Conservation (phyloP, 1,284 basidiomycete genomes). For the Ceratobasidium sp. region DNA sequence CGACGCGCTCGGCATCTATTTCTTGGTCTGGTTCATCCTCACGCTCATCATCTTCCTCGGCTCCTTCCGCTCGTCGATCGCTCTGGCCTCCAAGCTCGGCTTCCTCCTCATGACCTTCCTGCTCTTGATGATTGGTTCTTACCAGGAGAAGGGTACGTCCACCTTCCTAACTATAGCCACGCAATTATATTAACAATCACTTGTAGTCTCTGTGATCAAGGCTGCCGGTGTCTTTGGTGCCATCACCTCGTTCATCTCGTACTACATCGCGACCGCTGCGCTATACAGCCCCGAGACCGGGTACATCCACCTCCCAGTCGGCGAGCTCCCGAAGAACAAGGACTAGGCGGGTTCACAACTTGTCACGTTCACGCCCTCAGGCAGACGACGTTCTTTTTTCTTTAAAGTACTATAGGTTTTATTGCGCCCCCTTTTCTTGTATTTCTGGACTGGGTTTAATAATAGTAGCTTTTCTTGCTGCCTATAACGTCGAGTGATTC, state of each 20-base stretch:
- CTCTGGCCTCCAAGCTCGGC: slow-evolving; percentile 59
- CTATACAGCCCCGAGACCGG: slow-evolving; percentile 64
- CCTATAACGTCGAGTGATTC: neutral
- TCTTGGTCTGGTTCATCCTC: slow-evolving; percentile 52
- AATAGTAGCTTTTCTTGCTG: slow-evolving; percentile 17
- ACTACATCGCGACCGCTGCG: slow-evolving; percentile 74
- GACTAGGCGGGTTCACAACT: neutral
- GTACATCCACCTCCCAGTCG: slow-evolving; percentile 43
- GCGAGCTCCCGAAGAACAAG: slow-evolving; percentile 37
- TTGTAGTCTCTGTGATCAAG: slow-evolving; percentile 57
- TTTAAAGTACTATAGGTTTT: slow-evolving; percentile 26
- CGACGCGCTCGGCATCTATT: slow-evolving; percentile 49
- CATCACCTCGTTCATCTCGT: slow-evolving; percentile 76
- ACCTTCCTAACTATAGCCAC: neutral
- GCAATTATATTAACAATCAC: neutral
- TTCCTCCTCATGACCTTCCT: slow-evolving; percentile 60
- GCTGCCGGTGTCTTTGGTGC: slow-evolving; percentile 84
- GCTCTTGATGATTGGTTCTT: slow-evolving; percentile 51
- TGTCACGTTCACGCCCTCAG: neutral
- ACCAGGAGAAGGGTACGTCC: slow-evolving; percentile 36
- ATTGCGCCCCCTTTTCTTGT: neutral
- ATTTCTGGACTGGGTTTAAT: slow-evolving; percentile 20
- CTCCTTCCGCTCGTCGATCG: slow-evolving; percentile 55
- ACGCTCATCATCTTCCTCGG: slow-evolving; percentile 53
- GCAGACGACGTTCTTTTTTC: neutral